These are phyloP conservation scores for Candida alai DNA, from an alignment of 805 yeast species.

Conservation along the genomic window DNA sequence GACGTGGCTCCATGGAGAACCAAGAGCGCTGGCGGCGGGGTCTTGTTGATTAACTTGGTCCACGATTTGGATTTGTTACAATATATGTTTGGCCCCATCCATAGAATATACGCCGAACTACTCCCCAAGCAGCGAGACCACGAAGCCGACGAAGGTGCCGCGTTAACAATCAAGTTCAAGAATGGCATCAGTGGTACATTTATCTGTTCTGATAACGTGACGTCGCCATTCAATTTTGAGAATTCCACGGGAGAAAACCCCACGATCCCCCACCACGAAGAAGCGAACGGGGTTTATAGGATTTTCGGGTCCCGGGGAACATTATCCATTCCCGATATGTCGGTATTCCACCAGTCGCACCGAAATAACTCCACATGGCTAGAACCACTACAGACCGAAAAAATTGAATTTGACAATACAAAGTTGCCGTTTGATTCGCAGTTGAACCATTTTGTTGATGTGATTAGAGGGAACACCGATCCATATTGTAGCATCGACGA, in stretches of 20 bases:
- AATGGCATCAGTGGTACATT: slow-evolving; percentile 35
- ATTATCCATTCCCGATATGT: slow-evolving; percentile 34
- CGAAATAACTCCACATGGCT: slow-evolving; percentile 21
- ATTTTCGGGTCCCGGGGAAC: slow-evolving; percentile 39
- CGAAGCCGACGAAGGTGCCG: slow-evolving; percentile 39
- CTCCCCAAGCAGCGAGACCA: slow-evolving; percentile 25
- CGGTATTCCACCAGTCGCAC: slow-evolving; percentile 26
- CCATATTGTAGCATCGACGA: slow-evolving; percentile 31
- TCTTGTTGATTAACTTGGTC: slow-evolving; percentile 33
- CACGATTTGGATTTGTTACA: slow-evolving; percentile 38
- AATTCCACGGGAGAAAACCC: slow-evolving; percentile 40
- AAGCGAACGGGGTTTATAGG: slow-evolving; percentile 30
- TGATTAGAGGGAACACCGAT: slow-evolving; percentile 24
- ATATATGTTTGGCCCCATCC: slow-evolving; percentile 36
- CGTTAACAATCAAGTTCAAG: slow-evolving; percentile 26
- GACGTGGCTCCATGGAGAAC: slow-evolving; percentile 32
- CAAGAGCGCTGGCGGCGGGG: slow-evolving; percentile 26
- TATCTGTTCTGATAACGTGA: slow-evolving; percentile 35
- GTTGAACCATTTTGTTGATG: slow-evolving; percentile 33
- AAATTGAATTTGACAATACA: slow-evolving; percentile 12
- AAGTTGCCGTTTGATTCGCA: slow-evolving; percentile 36
- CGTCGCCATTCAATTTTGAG: slow-evolving; percentile 37
- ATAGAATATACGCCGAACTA: slow-evolving; percentile 34
- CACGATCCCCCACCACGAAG: slow-evolving; percentile 26
- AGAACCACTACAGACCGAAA: slow-evolving; percentile 16